Conservation (phyloP, 768 basidiomycete genomes). For the Suillus fuscotomentosus region DNA sequence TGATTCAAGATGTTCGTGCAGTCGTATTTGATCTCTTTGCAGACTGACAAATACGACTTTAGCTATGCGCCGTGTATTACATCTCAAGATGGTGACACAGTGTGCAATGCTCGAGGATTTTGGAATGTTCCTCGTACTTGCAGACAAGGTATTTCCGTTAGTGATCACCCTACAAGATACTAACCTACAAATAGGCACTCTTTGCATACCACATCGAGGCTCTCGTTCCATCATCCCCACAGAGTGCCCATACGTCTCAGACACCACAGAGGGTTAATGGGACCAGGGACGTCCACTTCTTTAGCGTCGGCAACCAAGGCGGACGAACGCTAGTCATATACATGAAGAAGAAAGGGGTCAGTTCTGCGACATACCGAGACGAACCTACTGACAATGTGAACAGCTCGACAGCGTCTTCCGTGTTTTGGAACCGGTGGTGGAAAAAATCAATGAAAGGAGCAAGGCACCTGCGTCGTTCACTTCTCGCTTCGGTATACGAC, state of each 20-base stretch:
- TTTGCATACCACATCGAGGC: conserved; percentile 97
- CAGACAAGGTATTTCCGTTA: conserved; percentile 66
- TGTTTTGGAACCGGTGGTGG: conserved; percentile 94
- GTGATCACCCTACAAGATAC: not conserved
- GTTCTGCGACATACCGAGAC: conserved; percentile 18
- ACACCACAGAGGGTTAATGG: conserved; percentile 90
- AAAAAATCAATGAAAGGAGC: conserved; percentile 78
- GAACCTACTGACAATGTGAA: conserved; percentile 2
- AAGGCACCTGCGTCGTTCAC: conserved; percentile 70
- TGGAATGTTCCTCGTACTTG: conserved; percentile 92
- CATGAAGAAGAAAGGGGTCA: conserved; percentile 90
- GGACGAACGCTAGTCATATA: conserved; percentile 90
- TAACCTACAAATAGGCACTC: conserved; percentile 51
- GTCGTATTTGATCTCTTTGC: conserved; percentile 1
- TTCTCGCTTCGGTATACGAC: conserved; percentile 73
- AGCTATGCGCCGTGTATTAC: conserved; percentile 93
- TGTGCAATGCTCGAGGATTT: conserved; percentile 96
- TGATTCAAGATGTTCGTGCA: conserved; percentile 72
- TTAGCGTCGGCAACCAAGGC: conserved; percentile 86
- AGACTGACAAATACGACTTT: conserved; percentile 11
- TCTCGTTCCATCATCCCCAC: conserved; percentile 83
- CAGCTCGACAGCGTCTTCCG: conserved; percentile 91
- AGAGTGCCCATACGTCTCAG: conserved; percentile 64
- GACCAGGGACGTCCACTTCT: conserved; percentile 92
- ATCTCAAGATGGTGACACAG: conserved; percentile 91